Evolutionary conservation across 768 basidiomycete genomes (phyloP), one percentile per base, ranked within the genome.

Genomic region (Sporobolomyces pararoseus): DNA sequence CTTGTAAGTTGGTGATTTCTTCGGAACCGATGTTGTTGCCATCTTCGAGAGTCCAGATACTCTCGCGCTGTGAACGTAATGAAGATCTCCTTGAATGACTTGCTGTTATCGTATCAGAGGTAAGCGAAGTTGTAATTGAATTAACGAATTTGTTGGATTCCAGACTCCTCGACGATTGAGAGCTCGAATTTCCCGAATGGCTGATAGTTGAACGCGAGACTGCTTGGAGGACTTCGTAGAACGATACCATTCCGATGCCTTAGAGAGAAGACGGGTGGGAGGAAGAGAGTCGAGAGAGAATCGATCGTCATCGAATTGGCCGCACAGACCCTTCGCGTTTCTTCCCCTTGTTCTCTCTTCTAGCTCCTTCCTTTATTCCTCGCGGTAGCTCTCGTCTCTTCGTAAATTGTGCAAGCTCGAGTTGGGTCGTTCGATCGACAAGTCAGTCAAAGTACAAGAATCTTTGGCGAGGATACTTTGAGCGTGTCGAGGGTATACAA

Each of bases 151-250:
- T 47, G 46, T 14, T 23, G 46, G 46, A 14, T 6, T 47, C 23
- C 7, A 6, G 46, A 14, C 21, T 13, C 23, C 21, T 12, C 21
- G 46, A 7, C 10, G 46, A 23, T 12, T 12, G 21, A 23, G 21
- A 47, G 46, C 46, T 47, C 12, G 46, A 12, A 23, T 10, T 17
- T 9, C 10, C 9, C 9, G 39, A 42, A 9, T 42, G 58, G 42
- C 1, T 47, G 32, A 61, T 49, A 2, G 44, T 61, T 16, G 59
- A 61, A 46, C 46, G 29, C 32, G 63, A 59, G 13, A 69, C 34
- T 0, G 57, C 19, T 25, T 69, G 68, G 2, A 69, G 68, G 2
- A 69, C 17, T 0, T 64, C 57, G 63, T 52, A 69, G 68, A 69
- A 69, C n/a, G 68, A 69, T 1, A 35, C 46, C 57, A 64, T 47